Evolutionary conservation across 2,329 filamentous ascomycete species (phyloP).

Genomic region (Scorias spongiosa): DNA sequence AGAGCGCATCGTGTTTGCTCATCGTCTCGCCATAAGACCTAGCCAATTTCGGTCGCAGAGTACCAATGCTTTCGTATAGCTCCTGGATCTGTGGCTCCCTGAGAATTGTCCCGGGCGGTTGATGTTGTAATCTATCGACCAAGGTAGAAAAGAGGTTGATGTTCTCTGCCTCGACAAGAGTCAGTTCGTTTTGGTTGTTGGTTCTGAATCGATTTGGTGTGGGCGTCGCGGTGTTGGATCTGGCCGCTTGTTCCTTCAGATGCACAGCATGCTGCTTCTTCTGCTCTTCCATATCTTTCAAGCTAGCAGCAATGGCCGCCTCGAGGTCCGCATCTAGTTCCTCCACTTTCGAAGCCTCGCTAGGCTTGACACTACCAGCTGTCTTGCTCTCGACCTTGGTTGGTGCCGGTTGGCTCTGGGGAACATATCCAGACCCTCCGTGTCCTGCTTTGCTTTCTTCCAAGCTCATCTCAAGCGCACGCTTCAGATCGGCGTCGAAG

Average conservation of each 20-base stretch:
- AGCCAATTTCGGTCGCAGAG: slow-evolving; percentile 80
- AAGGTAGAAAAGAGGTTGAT: slow-evolving; percentile 92
- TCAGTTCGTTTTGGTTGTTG: slow-evolving; percentile 90
- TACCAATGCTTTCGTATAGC: slow-evolving; percentile 92
- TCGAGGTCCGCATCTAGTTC: slow-evolving; percentile 88
- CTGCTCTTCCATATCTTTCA: slow-evolving; percentile 96
- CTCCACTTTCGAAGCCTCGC: slow-evolving; percentile 21
- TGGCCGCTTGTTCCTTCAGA: slow-evolving; percentile 53
- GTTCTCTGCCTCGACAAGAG: slow-evolving; percentile 86
- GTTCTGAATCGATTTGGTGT: slow-evolving; percentile 41
- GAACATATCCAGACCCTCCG: slow-evolving; percentile 53
- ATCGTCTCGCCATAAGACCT: slow-evolving; percentile 96
- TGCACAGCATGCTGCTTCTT: slow-evolving; percentile 78
- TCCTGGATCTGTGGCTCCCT: slow-evolving; percentile 96
- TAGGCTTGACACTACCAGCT: slow-evolving; percentile 10
- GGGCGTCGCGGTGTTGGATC: slow-evolving; percentile 34
- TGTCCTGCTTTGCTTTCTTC: slow-evolving; percentile 68
- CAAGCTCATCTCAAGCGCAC: slow-evolving; percentile 87
- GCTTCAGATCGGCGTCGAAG: slow-evolving; percentile 90
- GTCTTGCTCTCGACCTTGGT: slow-evolving; percentile 8
- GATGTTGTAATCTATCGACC: slow-evolving; percentile 86
- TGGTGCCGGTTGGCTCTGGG: slow-evolving; percentile 39
- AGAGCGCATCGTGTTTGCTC: slow-evolving; percentile 95
- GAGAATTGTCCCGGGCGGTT: slow-evolving; percentile 89
- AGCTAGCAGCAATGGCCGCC: slow-evolving; percentile 83